Evolutionary conservation across 1,284 basidiomycete species (phyloP).

Genomic region (Rhizoctonia solani): DNA sequence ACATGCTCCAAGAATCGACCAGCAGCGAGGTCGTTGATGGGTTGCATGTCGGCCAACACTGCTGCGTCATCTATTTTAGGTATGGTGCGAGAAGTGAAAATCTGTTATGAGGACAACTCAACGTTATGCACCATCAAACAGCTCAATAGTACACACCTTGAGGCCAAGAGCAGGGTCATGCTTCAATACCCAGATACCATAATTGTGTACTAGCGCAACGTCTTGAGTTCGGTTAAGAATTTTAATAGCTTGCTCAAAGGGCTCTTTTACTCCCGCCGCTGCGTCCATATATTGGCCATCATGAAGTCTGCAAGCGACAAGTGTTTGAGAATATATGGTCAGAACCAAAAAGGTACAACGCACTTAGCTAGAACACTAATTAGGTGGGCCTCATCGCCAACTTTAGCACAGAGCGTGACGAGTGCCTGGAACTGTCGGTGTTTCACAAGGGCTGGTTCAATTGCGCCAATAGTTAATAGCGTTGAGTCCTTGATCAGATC

Average conservation of each 20-base stretch:
- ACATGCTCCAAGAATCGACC: conserved; percentile 78
- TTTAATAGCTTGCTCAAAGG: conserved; percentile 67
- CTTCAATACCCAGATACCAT: conserved; percentile 80
- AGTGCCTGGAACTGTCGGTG: conserved; percentile 66
- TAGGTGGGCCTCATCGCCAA: conserved; percentile 61
- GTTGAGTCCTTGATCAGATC: conserved; percentile 60
- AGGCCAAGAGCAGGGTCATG: conserved; percentile 71
- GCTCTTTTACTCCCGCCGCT: conserved; percentile 59
- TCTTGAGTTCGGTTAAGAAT: conserved; percentile 66
- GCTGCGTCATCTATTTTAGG: conserved; percentile 59
- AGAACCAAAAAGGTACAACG: conserved; percentile 42
- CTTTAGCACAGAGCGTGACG: conserved; percentile 63
- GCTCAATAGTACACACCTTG: conserved; percentile 55
- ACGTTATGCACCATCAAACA: neutral
- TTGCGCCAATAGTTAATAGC: conserved; percentile 59
- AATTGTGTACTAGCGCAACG: conserved; percentile 64
- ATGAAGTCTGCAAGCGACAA: conserved; percentile 57
- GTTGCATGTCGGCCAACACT: conserved; percentile 47
- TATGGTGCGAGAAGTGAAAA: conserved; percentile 56
- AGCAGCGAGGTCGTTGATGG: conserved; percentile 54
- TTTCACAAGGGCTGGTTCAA: conserved; percentile 62
- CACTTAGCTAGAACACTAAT: conserved; percentile 75
- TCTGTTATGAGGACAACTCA: conserved; percentile 46
- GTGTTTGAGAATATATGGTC: conserved; percentile 5
- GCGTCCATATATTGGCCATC: conserved; percentile 71